A percentile compares a stretch with the other conserved stretches of the same genome.
These are phyloP conservation scores for Orychophragmus violaceus DNA, from an alignment of 345 rosid species.

Conservation along the genomic window DNA sequence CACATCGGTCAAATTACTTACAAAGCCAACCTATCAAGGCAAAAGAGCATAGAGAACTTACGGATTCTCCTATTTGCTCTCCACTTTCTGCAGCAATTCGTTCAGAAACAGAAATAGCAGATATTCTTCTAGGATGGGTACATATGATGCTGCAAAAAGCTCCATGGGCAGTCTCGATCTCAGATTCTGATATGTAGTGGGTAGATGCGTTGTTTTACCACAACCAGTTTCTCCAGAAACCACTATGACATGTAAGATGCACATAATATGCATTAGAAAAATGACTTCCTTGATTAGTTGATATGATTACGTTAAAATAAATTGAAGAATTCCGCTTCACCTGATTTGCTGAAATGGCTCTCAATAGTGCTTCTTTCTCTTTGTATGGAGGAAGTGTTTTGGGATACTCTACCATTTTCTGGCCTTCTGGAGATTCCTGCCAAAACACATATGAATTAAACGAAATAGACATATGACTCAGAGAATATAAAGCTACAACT, in stretches of 20 bases:
- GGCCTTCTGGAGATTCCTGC: constrained; percentile 82
- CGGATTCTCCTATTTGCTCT: constrained; percentile 85
- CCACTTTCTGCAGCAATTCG: constrained; percentile 97
- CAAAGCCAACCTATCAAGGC: neutral
- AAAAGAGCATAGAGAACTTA: constrained; percentile 36
- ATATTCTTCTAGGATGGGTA: constrained; percentile 96
- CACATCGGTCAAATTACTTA: too few species aligned
- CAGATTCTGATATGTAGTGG: constrained; percentile 88
- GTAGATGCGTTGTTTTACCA: constrained; percentile 98
- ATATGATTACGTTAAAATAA: neutral
- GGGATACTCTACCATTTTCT: constrained; percentile 83
- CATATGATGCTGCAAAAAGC: constrained; percentile 84
- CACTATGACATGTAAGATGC: constrained; percentile 62
- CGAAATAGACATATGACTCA: neutral
- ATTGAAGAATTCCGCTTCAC: constrained; percentile 30
- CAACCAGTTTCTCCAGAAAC: constrained; percentile 99
- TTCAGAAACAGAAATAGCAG: constrained; percentile 94
- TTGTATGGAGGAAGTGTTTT: constrained; percentile 77
- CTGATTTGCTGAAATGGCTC: constrained; percentile 73
- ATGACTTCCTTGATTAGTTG: neutral
- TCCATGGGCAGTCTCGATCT: constrained; percentile 82
- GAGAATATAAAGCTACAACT: neutral
- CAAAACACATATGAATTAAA: constrained; percentile 1
- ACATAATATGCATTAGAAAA: neutral
- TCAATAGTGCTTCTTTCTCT: constrained; percentile 66